Evolutionary conservation across 1,284 basidiomycete genomes (phyloP), one percentile per base, ranked within the genome.

Genomic region (Cryptococcus sp.): DNA sequence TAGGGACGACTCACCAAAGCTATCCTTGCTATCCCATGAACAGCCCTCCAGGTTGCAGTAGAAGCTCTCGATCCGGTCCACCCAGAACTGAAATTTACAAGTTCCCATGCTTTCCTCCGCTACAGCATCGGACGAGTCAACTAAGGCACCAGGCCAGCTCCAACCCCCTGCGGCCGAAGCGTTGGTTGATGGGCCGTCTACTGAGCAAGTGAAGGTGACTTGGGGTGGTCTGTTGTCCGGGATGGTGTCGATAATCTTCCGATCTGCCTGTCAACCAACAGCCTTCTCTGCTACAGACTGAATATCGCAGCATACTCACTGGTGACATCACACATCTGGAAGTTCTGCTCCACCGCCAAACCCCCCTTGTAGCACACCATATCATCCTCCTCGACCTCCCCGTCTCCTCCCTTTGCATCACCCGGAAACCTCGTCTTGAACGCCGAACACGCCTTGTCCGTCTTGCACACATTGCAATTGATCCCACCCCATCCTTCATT

Each of bases 21-120:
- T 57, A 2, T 63, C 63, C 33, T 57, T 66, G 14, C 57, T 56
- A 36, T 68, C 58, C 73, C 73, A 75, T 5, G 57, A 53, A 51
- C 73, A 75, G 22, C 74, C 65, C 35, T 85, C 78, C 36, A 98
- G 78, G 12, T 82, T 82, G 73, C 94, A 98, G 73, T 97, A 97
- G 74, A 98, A 97, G 0, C 89, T 93, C 68, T 98, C 93, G 48
- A 89, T 80, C 58, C 85, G 79, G 7, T 87, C 90, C 6, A 92
- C 90, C 93, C 93, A 98, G 76, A 98, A 98, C 72, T 97, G 91
- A 78, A 97, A 97, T 35, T 83, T 81, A 67, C 92, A 97, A 1
- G 81, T 80, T n/a, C 74, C 73, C 32, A 49, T 45, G 16, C 53
- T 55, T 22, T 65, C 54, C 9, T 24, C 40, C 2, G 16, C 43